These are phyloP conservation scores for Gymnopilus junonius DNA, from an alignment of 768 basidiomycete genomes.

Conservation along the genomic window DNA sequence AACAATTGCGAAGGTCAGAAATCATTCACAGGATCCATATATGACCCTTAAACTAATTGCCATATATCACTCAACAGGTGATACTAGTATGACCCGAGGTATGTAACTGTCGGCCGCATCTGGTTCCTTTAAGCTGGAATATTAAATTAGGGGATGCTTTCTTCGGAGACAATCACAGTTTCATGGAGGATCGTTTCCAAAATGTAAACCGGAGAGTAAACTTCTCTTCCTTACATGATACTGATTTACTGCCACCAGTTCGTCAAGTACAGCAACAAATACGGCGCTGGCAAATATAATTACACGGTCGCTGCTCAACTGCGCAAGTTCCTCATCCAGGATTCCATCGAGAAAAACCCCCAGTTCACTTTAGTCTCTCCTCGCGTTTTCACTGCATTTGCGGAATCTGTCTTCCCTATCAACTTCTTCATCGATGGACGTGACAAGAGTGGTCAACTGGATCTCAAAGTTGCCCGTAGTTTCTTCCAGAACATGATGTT, in stretches of 20 bases:
- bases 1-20: conserved; percentile 23
- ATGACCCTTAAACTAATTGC: too few relatives aligned
- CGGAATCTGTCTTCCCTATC: too few relatives aligned
- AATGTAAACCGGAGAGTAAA: conserved; percentile 12
- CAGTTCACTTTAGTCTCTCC: conserved; percentile 13
- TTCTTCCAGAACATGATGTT: conserved; percentile 27
- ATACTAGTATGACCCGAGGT: not conserved
- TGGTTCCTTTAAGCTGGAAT: not conserved
- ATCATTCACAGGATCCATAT: too few relatives aligned
- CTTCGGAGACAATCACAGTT: conserved; percentile 27
- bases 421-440: conserved; percentile 24
- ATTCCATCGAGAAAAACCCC: conserved; percentile 29
- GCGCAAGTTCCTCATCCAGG: conserved; percentile 25
- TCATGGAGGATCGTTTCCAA: conserved; percentile 26
- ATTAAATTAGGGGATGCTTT: conserved; percentile 14
- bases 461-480: conserved; percentile 21
- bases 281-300: conserved; percentile 28
- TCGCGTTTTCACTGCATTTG: not conserved
- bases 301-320: conserved; percentile 25
- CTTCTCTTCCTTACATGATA: not conserved
- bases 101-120: not conserved
- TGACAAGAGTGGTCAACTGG: conserved; percentile 15
- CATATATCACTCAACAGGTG: too few relatives aligned
- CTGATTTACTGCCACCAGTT: conserved; percentile 9
- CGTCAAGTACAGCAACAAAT: conserved; percentile 21